A percentile compares a stretch with the other conserved stretches of the same genome.
phyloP scores from a whole-genome alignment of 2,329 filamentous ascomycete genomes.

The Sporothrix euskadiensis region DNA sequence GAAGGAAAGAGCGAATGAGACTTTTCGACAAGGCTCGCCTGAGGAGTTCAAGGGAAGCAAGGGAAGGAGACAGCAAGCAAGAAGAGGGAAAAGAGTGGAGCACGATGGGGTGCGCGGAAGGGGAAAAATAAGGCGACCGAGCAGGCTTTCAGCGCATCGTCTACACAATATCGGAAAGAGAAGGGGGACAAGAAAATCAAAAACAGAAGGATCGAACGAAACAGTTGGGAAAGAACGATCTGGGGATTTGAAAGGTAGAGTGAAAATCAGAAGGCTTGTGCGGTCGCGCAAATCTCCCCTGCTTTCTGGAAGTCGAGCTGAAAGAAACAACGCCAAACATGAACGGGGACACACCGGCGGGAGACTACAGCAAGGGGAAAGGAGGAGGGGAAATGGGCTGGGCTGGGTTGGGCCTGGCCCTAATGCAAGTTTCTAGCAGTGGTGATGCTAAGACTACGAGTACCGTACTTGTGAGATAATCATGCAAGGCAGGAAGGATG shows the following conservation, averaged over 20 bases:
- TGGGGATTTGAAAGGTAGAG: not conserved
- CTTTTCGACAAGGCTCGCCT: constrained; percentile 20
- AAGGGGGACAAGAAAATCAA: not conserved
- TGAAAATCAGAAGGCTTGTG: not conserved
- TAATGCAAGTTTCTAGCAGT: constrained; percentile 9
- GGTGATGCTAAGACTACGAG: constrained; percentile 1
- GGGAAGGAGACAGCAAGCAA: constrained; percentile 17
- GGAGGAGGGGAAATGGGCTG: constrained; percentile 6
- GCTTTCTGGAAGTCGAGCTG: constrained; percentile 13
- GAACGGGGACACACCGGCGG: not conserved
- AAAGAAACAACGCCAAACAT: constrained; percentile 7
- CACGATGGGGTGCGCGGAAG: constrained; percentile 23
- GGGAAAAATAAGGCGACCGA: constrained; percentile 27
- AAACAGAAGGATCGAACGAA: constrained; percentile 6
- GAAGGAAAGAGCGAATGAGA: not conserved
- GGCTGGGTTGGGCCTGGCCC: constrained; percentile 2
- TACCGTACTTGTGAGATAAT: not conserved
- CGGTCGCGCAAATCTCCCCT: not conserved
- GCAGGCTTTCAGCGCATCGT: not conserved
- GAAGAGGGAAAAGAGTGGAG: constrained; percentile 27
- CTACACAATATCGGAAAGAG: not conserved
- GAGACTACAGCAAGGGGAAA: constrained; percentile 7
- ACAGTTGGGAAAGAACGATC: constrained; percentile 4
- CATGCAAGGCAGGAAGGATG: constrained; percentile 23
- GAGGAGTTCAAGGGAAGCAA: not conserved